Evolutionary conservation across 805 yeast genomes (phyloP), one percentile per base, ranked within the genome.

Genomic region (Yamadazyma nakazawae): DNA sequence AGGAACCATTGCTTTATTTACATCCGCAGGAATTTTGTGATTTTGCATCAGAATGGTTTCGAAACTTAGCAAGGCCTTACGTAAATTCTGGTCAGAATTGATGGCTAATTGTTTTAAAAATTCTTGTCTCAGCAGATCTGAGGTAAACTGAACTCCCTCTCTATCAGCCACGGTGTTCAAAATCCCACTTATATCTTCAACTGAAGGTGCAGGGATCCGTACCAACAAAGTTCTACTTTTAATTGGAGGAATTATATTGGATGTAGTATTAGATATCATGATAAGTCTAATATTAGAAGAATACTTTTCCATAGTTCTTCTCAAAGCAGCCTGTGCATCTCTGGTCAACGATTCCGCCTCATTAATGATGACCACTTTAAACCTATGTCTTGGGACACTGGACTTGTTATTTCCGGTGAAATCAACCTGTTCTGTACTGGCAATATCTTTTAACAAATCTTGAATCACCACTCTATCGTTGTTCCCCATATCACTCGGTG

Each of bases 401-500:
- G 32, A 28, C 32, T 28, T 28, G 52, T 69, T 70, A 58, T 57
- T 70, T 14, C 31, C n/a, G n/a, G 42, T 36, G 58, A 87, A 83
- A 62, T 91, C 97, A n/a, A 94, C 90, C 60, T 91, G 96, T 59
- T 91, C 97, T 11, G 94, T 87, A 58, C 90, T 96, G 2, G 97
- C 99, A 39, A 94, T 82, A 54, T 94, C 98, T 59, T 94, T 94
- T 56, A 94, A 75, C 50, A 94, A 68, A 58, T 94, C 97, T 62
- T 94, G 98, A 54, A 94, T 90, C 28, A 94, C 97, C 43, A 94
- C 84, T 52, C 98, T 77, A 67, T 94, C 99, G 61, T 90, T 89
- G 64, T 85, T 89, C 6, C 98, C 98, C 84, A 94, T 85, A 66
- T 94, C 99, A 50, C 94, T 80, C 7, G 99, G 99, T 2, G 98